A percentile compares a stretch with the other conserved stretches of the same genome.
phyloP scores from a whole-genome alignment of 352 stramenopile genomes.

The Blastocystis sp. region DNA sequence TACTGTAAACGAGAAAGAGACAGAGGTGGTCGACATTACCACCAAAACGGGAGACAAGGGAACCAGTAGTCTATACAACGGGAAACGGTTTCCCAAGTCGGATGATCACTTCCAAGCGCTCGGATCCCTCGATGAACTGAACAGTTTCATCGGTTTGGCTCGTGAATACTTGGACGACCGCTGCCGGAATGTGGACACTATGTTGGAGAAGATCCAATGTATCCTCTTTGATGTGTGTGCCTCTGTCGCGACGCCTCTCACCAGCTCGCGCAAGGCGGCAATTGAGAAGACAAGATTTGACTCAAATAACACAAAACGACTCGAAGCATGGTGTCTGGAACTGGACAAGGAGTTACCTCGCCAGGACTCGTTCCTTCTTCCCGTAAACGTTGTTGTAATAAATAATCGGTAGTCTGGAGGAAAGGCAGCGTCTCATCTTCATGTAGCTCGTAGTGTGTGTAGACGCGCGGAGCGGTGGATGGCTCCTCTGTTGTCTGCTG shows the following conservation, averaged over 20 bases:
- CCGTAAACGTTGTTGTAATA: not conserved
- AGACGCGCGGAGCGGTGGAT: conserved; percentile 72
- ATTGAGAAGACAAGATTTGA: conserved; percentile 60
- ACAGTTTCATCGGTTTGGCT: conserved; percentile 62
- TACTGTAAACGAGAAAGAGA: too few relatives aligned
- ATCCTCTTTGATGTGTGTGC: conserved; percentile 75
- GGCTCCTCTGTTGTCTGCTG: conserved; percentile 65
- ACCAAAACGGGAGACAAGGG: conserved; percentile 79
- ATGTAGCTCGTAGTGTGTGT: conserved; percentile 72
- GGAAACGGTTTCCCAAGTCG: conserved; percentile 72
- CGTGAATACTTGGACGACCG: conserved; percentile 10
- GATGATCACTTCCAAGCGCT: conserved; percentile 75
- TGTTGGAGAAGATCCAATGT: conserved; percentile 75
- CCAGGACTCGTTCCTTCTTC: conserved; percentile 71
- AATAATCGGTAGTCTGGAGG: conserved; percentile 33
- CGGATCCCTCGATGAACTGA: conserved; percentile 77
- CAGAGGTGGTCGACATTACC: not conserved
- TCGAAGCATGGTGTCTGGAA: conserved; percentile 74
- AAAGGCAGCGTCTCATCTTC: conserved; percentile 71
- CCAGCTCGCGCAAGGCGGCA: not conserved
- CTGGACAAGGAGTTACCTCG: conserved; percentile 71
- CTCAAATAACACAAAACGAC: conserved; percentile 62
- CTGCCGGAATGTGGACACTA: conserved; percentile 61
- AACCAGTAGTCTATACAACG: conserved; percentile 77
- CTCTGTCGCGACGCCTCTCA: conserved; percentile 70